Percentiles rank a stretch among this genome's conserved stretches.
phyloP scores from a whole-genome alignment of 2,329 filamentous ascomycete genomes.

The Aspergillus viridinutans region DNA sequence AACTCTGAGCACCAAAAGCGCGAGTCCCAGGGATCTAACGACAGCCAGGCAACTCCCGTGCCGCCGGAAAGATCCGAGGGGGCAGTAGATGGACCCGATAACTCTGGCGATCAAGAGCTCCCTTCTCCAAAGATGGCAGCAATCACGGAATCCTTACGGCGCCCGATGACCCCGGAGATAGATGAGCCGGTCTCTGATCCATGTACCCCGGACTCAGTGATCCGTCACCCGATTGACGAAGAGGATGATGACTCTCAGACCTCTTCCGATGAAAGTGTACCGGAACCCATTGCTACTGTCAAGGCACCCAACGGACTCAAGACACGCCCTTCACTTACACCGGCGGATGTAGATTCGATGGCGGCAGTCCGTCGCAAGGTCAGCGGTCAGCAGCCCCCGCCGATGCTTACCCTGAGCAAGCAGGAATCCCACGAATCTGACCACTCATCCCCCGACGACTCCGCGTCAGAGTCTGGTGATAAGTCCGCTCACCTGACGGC shows the following conservation, averaged over 20 bases:
- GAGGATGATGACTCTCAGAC: conserved; percentile 33
- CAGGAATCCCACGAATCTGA: conserved; percentile 18
- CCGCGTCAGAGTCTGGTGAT: conserved; percentile 10
- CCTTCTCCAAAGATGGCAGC: conserved; percentile 37
- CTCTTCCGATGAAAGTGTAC: conserved; percentile 57
- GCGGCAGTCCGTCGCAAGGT: conserved; percentile 79
- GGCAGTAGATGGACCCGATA: conserved; percentile 32
- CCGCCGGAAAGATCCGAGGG: conserved; percentile 24
- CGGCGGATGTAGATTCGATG: conserved; percentile 79
- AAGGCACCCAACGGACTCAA: conserved; percentile 84
- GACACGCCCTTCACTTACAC: conserved; percentile 81
- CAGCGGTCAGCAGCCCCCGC: conserved; percentile 63
- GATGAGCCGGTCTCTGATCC: conserved; percentile 58
- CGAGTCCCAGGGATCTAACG: conserved; percentile 25
- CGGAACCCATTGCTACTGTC: conserved; percentile 81
- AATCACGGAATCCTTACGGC: conserved; percentile 36
- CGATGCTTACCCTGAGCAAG: conserved; percentile 25
- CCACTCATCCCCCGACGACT: conserved; percentile 9
- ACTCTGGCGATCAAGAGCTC: conserved; percentile 45
- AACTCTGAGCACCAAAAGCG: conserved; percentile 20
- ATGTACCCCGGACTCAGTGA: conserved; percentile 82
- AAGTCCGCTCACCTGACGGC: conserved; percentile 14
- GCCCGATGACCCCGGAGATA: conserved; percentile 49
- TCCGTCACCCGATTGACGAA: conserved; percentile 65
- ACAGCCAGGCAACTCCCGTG: conserved; percentile 31